Evolutionary conservation across 2,329 filamentous ascomycete species (phyloP), one percentile per base, ranked within the genome.

Genomic region (Elsinoe arachidis): DNA sequence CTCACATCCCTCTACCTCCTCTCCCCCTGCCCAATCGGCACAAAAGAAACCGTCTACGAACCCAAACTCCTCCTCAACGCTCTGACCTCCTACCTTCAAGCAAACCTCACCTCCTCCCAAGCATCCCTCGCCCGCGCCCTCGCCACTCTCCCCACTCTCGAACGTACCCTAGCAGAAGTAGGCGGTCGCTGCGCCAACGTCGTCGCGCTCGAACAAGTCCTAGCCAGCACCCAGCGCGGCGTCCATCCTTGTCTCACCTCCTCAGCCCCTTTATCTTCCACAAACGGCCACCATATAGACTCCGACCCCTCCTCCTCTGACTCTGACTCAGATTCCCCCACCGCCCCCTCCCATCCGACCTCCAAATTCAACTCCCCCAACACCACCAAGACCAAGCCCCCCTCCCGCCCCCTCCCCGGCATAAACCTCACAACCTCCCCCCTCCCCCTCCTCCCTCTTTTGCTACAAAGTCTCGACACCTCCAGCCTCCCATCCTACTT

Each of bases 401-500:
- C 58, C 19, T 10, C 5, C 46, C 17, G 17, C 15, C 49, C 49
- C 12, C 15, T 38, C 15, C 49, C 49, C 2, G 49, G 49, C 30
- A 7, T 2, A 3, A 53, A 53, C 49, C 49, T 53, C n/a, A 21
- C 11, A 2, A 53, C 49, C 49, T 7, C 49, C 14, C 14, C 56
- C n/a, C 49, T 37, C 14, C 54, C 54, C 10, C 54, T 56, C 41
- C 54, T 56, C 19, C 85, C 85, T 0, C 75, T 96, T 0, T 63
- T 70, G 5, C 80, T 95, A 7, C 75, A 81, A 10, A 78, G 85
- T n/a, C 80, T 99, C 6, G 93, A 97, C 71, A 96, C 90, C 0
- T 83, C 88, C 0, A 93, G 88, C 1, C 76, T 99, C 14, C 84
- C 90, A 1, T 92, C 88, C 0, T 95, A 92, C 70, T 99, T 96